These are phyloP conservation scores for Euphorbia pulcherrima DNA, from an alignment of 345 rosid species.

Conservation along the genomic window DNA sequence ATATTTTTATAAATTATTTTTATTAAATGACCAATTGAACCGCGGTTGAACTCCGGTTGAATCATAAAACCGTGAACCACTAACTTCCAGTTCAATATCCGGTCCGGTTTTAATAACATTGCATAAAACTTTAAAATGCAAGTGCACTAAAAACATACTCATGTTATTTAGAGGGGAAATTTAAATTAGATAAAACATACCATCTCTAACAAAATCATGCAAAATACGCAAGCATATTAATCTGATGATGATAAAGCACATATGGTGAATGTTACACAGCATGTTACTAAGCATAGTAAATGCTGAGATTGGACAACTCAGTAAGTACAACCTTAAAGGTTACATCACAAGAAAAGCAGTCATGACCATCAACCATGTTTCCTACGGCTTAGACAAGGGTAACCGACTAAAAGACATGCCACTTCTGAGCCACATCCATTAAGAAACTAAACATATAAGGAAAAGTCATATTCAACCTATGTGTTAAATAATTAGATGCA, in stretches of 20 bases:
- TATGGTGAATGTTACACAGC: slow-evolving; percentile 20
- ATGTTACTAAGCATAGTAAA: slow-evolving; percentile 44
- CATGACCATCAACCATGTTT: slow-evolving; percentile 90
- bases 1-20: too few relatives aligned
- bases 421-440: slow-evolving; percentile 54
- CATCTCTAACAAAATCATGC: slow-evolving; percentile 92
- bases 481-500: slow-evolving; percentile 13
- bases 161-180: neutral
- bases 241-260: slow-evolving; percentile 7
- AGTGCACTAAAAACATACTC: neutral
- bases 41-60: too few relatives aligned
- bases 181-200: slow-evolving; percentile 40
- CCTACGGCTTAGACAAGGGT: slow-evolving; percentile 95
- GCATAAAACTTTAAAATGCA: neutral
- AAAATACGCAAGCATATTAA: slow-evolving; percentile 34
- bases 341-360: slow-evolving; percentile 97
- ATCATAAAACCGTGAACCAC: too few relatives aligned
- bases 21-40: too few relatives aligned
- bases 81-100: too few relatives aligned
- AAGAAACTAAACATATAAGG: slow-evolving; percentile 29
- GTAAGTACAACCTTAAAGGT: slow-evolving; percentile 98
- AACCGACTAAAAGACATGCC: slow-evolving; percentile 79
- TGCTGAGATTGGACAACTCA: slow-evolving; percentile 58
- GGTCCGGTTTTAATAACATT: too few relatives aligned
- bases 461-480: slow-evolving; percentile 14